Evolutionary conservation across 768 basidiomycete genomes (phyloP).

Genomic region (Psilocybe azurescens): DNA sequence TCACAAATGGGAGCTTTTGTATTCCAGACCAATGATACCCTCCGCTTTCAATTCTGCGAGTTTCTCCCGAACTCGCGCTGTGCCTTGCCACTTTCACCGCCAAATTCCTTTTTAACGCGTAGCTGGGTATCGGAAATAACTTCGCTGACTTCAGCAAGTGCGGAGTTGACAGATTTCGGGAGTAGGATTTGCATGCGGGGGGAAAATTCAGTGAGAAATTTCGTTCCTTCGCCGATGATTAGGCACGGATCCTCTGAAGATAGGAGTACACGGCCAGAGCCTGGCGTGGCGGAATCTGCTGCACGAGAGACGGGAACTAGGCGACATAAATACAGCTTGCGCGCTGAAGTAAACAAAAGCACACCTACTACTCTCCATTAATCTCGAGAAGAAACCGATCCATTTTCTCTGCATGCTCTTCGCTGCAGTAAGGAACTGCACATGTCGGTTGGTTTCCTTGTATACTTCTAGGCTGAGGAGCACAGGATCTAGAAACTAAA

Average conservation of each 20-base stretch:
- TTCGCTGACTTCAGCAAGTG: conserved; percentile 83
- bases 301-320: conserved; percentile 94
- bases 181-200: conserved; percentile 89
- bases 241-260: conserved; percentile 79
- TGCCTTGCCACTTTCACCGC: conserved; percentile 78
- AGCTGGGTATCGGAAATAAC: conserved; percentile 89
- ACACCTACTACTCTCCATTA: conserved; percentile 87
- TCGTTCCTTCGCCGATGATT: conserved; percentile 83
- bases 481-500: conserved; percentile 90
- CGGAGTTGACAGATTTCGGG: conserved; percentile 78
- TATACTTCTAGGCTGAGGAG: conserved; percentile 85
- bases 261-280: conserved; percentile 72
- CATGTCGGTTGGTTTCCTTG: conserved; percentile 80
- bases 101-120: conserved; percentile 86
- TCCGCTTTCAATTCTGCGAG: conserved; percentile 60
- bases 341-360: background rate
- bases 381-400: conserved; percentile 79
- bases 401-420: conserved; percentile 83
- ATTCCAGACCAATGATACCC: conserved; percentile 69
- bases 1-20: conserved; percentile 87
- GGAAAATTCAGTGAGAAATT: conserved; percentile 73
- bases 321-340: conserved; percentile 11
- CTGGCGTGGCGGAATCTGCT: conserved; percentile 81
- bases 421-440: conserved; percentile 89
- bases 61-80: conserved; percentile 69